Evolutionary conservation across 2,329 filamentous ascomycete species (phyloP), one percentile per base, ranked within the genome.

Genomic region (Hypoxylon rubiginosum): DNA sequence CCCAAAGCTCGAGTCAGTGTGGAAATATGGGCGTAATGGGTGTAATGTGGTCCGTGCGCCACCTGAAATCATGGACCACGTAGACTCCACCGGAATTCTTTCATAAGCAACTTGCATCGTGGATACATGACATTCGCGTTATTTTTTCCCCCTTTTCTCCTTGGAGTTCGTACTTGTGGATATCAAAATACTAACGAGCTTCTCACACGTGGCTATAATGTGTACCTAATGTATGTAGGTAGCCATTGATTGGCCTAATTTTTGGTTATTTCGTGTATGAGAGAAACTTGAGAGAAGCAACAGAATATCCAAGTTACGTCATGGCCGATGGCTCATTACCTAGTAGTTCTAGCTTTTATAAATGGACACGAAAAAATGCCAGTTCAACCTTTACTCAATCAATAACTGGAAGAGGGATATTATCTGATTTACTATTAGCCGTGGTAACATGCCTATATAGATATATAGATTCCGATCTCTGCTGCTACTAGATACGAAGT

Each of bases 11-110:
- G 19, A 24, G 36, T 13, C 19, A 24, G n/a, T 10, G 24, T 43
- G 4, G 26, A 43, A 11, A 56, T n/a, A 32, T 46, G 19, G 50
- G 34, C 19, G 41, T 48, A 19, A 41, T 19, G 21, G 21, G 21
- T 24, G 21, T 4, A 19, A 41, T 19, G 15, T 62, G 66, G 66
- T 32, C 66, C 34, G 66, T 68, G 66, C 62, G 30, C 19, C 4
- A 15, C 17, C 9, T 48, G 17, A 43, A 62, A 66, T 46, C 65
- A 55, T 66, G 58, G 62, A 60, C 62, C 66, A 65, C 66, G 55
- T 68, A 53, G 45, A 30, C 50, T 64, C 54, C 54, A 64, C 53
- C 26, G 11, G 15, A 41, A 41, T 2, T 17, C 8, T 26, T n/a
- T 51, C 28, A 34, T 34, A 32, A 36, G 32, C 28, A 21, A 52